These are phyloP conservation scores for Emmonsiellopsis sp. DNA, from an alignment of 2,329 filamentous ascomycete genomes.

Conservation along the genomic window DNA sequence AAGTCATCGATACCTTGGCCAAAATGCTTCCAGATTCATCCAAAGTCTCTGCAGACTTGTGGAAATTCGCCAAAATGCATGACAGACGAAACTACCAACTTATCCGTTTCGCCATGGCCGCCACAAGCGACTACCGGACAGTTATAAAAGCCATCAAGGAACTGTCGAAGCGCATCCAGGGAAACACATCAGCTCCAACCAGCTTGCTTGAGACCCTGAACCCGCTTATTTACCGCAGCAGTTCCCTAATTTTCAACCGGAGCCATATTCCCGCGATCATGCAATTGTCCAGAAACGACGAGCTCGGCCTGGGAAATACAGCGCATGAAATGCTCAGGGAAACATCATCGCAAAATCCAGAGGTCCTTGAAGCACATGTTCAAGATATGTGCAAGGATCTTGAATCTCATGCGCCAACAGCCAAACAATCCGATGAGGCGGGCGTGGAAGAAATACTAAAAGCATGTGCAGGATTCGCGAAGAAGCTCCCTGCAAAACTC, in stretches of 20 bases:
- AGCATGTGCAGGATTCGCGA: conserved; percentile 84
- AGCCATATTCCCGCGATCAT: conserved; percentile 89
- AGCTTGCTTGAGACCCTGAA: conserved; percentile 68
- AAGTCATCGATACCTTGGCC: conserved; percentile 63
- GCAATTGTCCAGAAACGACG: conserved; percentile 74
- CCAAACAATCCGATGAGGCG: conserved; percentile 57
- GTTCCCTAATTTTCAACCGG: conserved; percentile 82
- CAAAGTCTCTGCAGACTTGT: conserved; percentile 66
- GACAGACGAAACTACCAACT: conserved; percentile 86
- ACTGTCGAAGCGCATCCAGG: conserved; percentile 70
- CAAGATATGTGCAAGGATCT: conserved; percentile 84
- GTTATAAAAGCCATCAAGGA: conserved; percentile 87
- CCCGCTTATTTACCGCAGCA: conserved; percentile 73
- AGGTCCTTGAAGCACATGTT: conserved; percentile 86
- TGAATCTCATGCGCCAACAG: conserved; percentile 67
- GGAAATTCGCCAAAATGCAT: conserved; percentile 84
- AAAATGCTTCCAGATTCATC: conserved; percentile 67
- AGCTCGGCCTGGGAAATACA: conserved; percentile 64
- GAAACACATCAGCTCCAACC: conserved; percentile 44
- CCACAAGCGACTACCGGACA: conserved; percentile 84
- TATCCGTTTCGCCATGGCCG: conserved; percentile 73
- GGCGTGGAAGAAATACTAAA: conserved; percentile 84
- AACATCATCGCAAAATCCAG: conserved; percentile 80
- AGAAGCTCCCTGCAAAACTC: conserved; percentile 75
- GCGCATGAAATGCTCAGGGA: conserved; percentile 87